Evolutionary conservation across 116 monocot genomes (phyloP).

Genomic region (Trichopus zeylanicus): DNA sequence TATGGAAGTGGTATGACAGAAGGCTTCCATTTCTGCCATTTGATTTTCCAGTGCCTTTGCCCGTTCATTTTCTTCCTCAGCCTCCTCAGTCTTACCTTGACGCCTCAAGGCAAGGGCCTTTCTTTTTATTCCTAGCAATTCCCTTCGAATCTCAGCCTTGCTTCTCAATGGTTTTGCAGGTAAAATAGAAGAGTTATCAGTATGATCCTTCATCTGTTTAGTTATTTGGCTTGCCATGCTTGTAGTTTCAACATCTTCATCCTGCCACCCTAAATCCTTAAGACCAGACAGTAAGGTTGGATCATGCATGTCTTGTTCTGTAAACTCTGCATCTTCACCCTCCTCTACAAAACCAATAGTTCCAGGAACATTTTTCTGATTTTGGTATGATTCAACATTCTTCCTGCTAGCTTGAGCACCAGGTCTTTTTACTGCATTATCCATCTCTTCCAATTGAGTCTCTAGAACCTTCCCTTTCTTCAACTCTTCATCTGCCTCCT

Average conservation of each 20-base stretch:
- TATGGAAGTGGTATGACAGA: not conserved
- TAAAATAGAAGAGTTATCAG: slow-evolving; percentile 2
- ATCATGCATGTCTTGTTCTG: slow-evolving; percentile 84
- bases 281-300: slow-evolving; percentile 64
- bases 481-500: slow-evolving; percentile 87
- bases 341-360: slow-evolving; percentile 25
- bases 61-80: slow-evolving; percentile 65
- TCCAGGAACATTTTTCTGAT: slow-evolving; percentile 14
- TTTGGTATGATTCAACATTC: slow-evolving; percentile 9
- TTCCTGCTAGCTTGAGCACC: slow-evolving; percentile 16
- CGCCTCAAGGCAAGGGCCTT: slow-evolving; percentile 83
- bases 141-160: slow-evolving; percentile 72
- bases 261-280: slow-evolving; percentile 77
- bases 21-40: slow-evolving; percentile 45
- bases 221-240: slow-evolving; percentile 6
- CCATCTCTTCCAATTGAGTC: slow-evolving; percentile 63
- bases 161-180: slow-evolving; percentile 23
- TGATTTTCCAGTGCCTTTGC: slow-evolving; percentile 58
- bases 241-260: slow-evolving; percentile 36
- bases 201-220: slow-evolving; percentile 7
- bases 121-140: slow-evolving; percentile 77
- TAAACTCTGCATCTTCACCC: slow-evolving; percentile 43
- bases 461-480: slow-evolving; percentile 80
- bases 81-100: slow-evolving; percentile 73
- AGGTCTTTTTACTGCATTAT: slow-evolving; percentile 23